Conservation (phyloP, 805 yeast genomes). For the Yarrowia sp. region DNA sequence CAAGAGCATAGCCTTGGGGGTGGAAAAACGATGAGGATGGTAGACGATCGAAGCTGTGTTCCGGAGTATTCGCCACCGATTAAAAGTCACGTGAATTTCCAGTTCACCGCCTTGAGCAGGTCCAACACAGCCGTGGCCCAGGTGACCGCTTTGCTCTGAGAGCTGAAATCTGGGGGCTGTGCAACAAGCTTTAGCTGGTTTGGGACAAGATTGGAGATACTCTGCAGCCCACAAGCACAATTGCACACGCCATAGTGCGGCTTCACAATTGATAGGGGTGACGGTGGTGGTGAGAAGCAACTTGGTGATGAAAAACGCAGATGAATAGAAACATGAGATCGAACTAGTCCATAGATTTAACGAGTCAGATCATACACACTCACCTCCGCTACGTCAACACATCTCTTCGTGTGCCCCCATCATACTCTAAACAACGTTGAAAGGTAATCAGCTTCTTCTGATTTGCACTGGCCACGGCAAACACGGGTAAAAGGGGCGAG, state of each 20-base stretch:
- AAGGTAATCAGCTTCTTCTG: constrained; percentile 9
- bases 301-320: too few relatives aligned
- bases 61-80: background rate
- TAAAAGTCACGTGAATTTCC: background rate
- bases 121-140: background rate
- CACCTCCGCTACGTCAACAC: too few relatives aligned
- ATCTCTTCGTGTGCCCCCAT: too few relatives aligned
- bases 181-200: constrained; percentile 9
- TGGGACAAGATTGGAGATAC: constrained; percentile 12
- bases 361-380: too few relatives aligned
- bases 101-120: too few relatives aligned
- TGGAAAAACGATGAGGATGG: too few relatives aligned
- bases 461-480: constrained; percentile 12
- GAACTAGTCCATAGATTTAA: too few relatives aligned
- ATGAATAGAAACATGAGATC: too few relatives aligned
- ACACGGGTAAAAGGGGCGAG: constrained; percentile 6
- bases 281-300: too few relatives aligned
- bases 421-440: background rate
- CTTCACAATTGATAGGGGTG: background rate
- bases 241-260: constrained; percentile 35
- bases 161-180: constrained; percentile 11
- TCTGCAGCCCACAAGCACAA: constrained; percentile 15
- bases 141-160: constrained; percentile 5
- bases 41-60: background rate
- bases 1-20: constrained; percentile 24